Percentiles rank a stretch among this genome's conserved stretches.
These are phyloP conservation scores for Fomitiporia mediterranea DNA, from an alignment of 1,284 basidiomycete genomes.

Conservation along the genomic window DNA sequence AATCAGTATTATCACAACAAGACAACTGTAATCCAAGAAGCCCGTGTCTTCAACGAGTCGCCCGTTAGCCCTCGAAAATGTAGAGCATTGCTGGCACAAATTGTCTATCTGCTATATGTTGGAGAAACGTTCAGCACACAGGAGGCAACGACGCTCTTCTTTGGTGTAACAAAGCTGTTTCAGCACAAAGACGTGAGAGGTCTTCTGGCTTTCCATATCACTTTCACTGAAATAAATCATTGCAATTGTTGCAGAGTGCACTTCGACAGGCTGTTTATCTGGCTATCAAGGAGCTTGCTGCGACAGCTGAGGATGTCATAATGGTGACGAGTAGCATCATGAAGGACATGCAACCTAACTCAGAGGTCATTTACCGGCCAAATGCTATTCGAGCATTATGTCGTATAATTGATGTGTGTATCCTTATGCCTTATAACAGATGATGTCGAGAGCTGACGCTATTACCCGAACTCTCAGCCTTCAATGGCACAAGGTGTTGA, in stretches of 20 bases:
- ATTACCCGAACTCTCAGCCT: conserved; percentile 45
- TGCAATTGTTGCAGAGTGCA: conserved; percentile 64
- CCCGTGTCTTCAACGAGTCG: conserved; percentile 98
- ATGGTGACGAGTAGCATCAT: conserved; percentile 99
- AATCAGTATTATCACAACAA: conserved; percentile 91
- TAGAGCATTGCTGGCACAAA: conserved; percentile 91
- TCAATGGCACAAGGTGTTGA: conserved; percentile 99
- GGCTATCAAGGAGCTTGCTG: conserved; percentile 96
- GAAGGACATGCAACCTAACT: conserved; percentile 99
- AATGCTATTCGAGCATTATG: conserved; percentile 97
- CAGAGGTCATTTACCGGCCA: conserved; percentile 97
- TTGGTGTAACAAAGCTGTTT: conserved; percentile 98
- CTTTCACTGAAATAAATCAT: too few relatives aligned
- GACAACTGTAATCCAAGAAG: conserved; percentile 95
- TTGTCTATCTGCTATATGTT: conserved; percentile 94
- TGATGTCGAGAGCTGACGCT: conserved; percentile 14
- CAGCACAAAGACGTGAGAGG: conserved; percentile 99
- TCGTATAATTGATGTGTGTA: conserved; percentile 92
- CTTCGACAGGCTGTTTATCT: conserved; percentile 98
- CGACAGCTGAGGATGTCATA: conserved; percentile 97
- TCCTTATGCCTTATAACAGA: conserved; percentile 12
- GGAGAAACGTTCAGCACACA: conserved; percentile 95
- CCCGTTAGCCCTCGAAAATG: conserved; percentile 97
- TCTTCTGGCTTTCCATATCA: too few relatives aligned
- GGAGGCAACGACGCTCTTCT: conserved; percentile 97